phyloP scores from a whole-genome alignment of 805 yeast species.

The Pichia californica region DNA sequence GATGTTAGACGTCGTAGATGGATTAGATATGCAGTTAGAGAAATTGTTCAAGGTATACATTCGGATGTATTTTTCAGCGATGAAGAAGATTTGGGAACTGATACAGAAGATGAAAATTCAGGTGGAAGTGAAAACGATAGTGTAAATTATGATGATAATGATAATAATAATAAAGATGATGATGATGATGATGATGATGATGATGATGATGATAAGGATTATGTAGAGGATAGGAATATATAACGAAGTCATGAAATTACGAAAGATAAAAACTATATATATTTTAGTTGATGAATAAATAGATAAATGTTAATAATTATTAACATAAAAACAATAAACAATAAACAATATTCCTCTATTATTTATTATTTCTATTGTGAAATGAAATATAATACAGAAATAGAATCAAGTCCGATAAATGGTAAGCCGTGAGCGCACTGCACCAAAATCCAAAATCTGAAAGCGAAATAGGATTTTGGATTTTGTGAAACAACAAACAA shows the following conservation, averaged over 20 bases:
- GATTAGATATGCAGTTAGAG: conserved; percentile 40
- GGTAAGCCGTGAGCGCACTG: too few species aligned
- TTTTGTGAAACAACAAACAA: too few species aligned
- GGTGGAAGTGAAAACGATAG: neutral
- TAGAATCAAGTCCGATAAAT: too few species aligned
- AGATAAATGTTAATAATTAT: too few species aligned
- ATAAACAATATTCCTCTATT: too few species aligned
- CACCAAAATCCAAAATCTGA: too few species aligned
- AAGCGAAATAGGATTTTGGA: too few species aligned
- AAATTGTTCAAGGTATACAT: conserved; percentile 11
- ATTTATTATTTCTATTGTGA: too few species aligned
- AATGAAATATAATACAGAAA: too few species aligned
- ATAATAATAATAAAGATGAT: neutral
- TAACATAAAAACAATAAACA: too few species aligned
- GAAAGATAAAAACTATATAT: neutral
- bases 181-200: neutral
- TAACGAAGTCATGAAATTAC: neutral
- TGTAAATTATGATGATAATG: neutral
- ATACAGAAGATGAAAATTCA: conserved; percentile 1
- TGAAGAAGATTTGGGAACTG: neutral
- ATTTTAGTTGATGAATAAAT: too few species aligned
- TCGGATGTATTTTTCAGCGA: neutral
- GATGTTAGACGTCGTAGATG: conserved; percentile 61
- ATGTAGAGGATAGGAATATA: neutral
- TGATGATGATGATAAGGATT: neutral